phyloP scores from a whole-genome alignment of 176 grass and related monocot species.

The Stipa capillata region DNA sequence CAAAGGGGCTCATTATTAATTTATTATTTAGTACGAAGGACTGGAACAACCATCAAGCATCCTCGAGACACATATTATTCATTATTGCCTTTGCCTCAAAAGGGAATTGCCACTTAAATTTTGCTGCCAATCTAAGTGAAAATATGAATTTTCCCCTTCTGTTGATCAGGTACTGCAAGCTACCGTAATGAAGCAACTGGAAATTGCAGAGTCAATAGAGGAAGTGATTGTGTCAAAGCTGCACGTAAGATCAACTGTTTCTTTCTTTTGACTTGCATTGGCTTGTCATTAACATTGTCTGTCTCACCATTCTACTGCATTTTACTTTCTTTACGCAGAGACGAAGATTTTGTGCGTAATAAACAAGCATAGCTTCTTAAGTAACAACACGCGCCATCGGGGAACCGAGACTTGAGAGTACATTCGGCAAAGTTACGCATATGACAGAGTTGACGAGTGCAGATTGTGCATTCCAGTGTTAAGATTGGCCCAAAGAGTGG shows the following conservation, averaged over 20 bases:
- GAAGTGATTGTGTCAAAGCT: slow-evolving; percentile 48
- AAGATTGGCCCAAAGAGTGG: background rate
- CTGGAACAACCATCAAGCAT: background rate
- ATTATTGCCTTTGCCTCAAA: background rate
- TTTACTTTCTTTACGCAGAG: slow-evolving; percentile 39
- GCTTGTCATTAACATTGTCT: background rate
- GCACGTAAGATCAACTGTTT: slow-evolving; percentile 30
- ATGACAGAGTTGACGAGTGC: background rate
- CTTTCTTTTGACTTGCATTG: background rate
- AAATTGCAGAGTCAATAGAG: slow-evolving; percentile 71
- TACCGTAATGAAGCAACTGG: slow-evolving; percentile 68
- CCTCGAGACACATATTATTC: background rate
- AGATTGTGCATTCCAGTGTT: background rate
- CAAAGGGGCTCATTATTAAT: background rate
- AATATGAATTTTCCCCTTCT: background rate
- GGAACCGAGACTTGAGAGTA: background rate
- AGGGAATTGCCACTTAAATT: background rate
- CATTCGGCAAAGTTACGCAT: background rate
- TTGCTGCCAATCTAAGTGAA: background rate
- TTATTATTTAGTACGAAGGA: background rate
- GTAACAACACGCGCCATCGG: background rate
- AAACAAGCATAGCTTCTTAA: background rate
- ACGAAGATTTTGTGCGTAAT: slow-evolving; percentile 54
- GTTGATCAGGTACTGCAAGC: slow-evolving; percentile 67
- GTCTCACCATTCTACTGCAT: background rate